These are phyloP conservation scores for Penicillium brasilianum DNA, from an alignment of 2,329 filamentous ascomycete genomes.

Conservation along the genomic window DNA sequence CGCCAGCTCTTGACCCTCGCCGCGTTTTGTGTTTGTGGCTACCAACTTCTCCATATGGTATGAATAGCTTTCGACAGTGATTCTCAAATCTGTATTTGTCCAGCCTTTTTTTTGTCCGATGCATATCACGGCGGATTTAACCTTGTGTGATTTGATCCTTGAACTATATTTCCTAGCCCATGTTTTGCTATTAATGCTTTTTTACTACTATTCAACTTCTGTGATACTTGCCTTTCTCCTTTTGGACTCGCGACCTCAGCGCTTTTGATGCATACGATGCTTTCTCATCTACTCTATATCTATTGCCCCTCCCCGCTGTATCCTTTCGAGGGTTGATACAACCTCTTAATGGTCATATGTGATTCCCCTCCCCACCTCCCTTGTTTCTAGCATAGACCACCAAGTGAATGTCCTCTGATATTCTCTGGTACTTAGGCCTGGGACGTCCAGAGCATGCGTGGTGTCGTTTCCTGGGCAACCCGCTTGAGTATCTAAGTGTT, in stretches of 20 bases:
- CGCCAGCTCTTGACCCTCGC: slow-evolving; percentile 6
- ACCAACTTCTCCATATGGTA: slow-evolving; percentile 10
- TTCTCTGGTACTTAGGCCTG: not conserved
- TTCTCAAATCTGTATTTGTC: slow-evolving; percentile 1
- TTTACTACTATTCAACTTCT: slow-evolving; percentile 1
- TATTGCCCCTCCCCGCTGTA: not conserved
- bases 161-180: slow-evolving; percentile 6
- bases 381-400: slow-evolving; percentile 11
- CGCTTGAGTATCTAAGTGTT: not conserved
- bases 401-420: not conserved
- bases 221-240: slow-evolving; percentile 2
- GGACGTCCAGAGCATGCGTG: not conserved
- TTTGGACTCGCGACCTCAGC: slow-evolving; percentile 16
- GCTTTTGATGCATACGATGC: slow-evolving; percentile 18
- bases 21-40: not conserved
- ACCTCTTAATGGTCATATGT: not conserved
- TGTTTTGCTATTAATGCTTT: slow-evolving; percentile 10
- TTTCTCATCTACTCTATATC: slow-evolving; percentile 4
- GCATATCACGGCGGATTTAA: slow-evolving; percentile 25
- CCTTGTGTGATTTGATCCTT: slow-evolving; percentile 9
- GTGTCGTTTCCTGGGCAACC: not conserved
- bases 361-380: not conserved
- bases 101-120: slow-evolving; percentile 14
- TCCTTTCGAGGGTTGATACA: slow-evolving; percentile 4
- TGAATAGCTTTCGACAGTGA: slow-evolving; percentile 6